A percentile compares a stretch with the other conserved stretches of the same genome.
Evolutionary conservation across 768 basidiomycete species (phyloP).

Genomic region (Rossbeevera mucosa): DNA sequence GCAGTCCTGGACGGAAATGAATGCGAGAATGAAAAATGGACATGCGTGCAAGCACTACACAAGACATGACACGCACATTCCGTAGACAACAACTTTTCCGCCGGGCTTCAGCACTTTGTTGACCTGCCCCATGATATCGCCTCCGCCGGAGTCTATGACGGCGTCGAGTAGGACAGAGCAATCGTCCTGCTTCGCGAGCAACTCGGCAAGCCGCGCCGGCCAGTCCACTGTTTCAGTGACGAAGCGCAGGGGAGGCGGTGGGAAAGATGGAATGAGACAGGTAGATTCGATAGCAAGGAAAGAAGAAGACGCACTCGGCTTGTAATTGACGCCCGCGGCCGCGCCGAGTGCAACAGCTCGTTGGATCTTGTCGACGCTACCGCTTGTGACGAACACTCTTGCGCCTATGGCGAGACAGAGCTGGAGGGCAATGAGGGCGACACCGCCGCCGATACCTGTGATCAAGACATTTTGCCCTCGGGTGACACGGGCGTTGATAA

Average conservation of each 20-base stretch:
- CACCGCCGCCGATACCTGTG: constrained; percentile 81
- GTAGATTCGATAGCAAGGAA: neutral
- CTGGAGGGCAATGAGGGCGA: constrained; percentile 73
- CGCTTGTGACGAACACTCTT: constrained; percentile 79
- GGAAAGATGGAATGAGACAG: neutral
- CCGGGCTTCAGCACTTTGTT: constrained; percentile 50
- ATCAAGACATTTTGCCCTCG: constrained; percentile 71
- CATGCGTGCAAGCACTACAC: neutral
- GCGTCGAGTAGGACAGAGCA: constrained; percentile 42
- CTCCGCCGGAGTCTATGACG: constrained; percentile 69
- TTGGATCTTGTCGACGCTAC: constrained; percentile 61
- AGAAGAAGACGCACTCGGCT: constrained; percentile 42
- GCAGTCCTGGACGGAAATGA: constrained; percentile 3
- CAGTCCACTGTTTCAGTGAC: constrained; percentile 40
- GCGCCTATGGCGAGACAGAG: constrained; percentile 71
- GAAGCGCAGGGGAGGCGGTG: neutral
- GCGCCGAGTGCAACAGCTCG: constrained; percentile 67
- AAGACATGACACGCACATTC: constrained; percentile 42
- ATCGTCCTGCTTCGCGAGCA: constrained; percentile 35
- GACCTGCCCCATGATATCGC: constrained; percentile 52
- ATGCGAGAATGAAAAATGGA: neutral
- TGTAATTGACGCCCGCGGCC: constrained; percentile 73
- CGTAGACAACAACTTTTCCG: constrained; percentile 59
- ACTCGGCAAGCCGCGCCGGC: constrained; percentile 42
- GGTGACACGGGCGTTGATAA: constrained; percentile 60